phyloP scores from a whole-genome alignment of 441 rosid species.

The California macrophylla region DNA sequence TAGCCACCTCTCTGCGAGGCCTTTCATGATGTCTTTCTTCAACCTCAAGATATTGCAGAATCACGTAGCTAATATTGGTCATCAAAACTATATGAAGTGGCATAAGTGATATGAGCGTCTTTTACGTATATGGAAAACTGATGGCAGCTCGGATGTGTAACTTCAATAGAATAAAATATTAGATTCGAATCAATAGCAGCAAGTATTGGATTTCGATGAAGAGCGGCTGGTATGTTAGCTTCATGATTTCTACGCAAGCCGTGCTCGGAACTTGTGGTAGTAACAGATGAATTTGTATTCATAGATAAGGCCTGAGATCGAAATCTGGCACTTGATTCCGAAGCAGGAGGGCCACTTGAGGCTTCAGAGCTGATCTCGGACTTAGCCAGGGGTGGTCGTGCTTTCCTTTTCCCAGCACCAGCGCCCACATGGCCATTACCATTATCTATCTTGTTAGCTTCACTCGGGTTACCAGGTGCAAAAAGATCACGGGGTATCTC shows the following conservation, averaged over 20 bases:
- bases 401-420: not conserved
- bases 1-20: not conserved
- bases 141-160: not conserved
- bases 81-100: not conserved
- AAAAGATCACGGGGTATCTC: too few relatives aligned
- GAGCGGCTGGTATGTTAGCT: not conserved
- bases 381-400: not conserved
- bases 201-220: not conserved
- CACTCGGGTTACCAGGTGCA: not conserved
- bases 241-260: not conserved
- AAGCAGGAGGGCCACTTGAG: not conserved
- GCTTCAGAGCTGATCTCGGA: conserved; percentile 1
- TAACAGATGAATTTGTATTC: not conserved
- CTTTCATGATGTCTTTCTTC: not conserved
- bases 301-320: not conserved
- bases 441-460: not conserved
- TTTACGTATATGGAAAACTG: not conserved
- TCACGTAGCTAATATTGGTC: not conserved
- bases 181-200: not conserved
- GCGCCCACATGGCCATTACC: not conserved
- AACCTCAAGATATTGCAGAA: not conserved
- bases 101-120: not conserved
- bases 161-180: not conserved
- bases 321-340: not conserved
- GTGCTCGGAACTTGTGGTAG: not conserved